Evolutionary conservation across 1,139 yeast genomes (phyloP).

Genomic region (Geotrichum reessii): DNA sequence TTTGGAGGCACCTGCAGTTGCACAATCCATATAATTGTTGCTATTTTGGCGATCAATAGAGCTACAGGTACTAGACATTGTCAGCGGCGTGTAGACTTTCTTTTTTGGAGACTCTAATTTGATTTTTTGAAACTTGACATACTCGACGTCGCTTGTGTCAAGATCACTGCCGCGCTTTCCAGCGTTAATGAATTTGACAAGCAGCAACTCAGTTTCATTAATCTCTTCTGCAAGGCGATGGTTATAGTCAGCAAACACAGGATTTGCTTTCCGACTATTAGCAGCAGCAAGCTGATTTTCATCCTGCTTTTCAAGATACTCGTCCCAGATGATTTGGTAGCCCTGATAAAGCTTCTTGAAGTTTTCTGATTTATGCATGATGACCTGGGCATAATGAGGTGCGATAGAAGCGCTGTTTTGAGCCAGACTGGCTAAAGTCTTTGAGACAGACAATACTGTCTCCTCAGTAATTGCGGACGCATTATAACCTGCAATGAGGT

Average conservation of each 20-base stretch:
- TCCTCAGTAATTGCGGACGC: slow-evolving; percentile 28
- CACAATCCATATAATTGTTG: neutral
- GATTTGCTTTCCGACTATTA: slow-evolving; percentile 8
- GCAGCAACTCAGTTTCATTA: slow-evolving; percentile 18
- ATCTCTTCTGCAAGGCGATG: slow-evolving; percentile 15
- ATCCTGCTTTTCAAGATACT: slow-evolving; percentile 15
- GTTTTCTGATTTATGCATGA: slow-evolving; percentile 24
- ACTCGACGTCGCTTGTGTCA: slow-evolving; percentile 10
- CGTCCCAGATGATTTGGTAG: slow-evolving; percentile 19
- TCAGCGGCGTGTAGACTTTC: neutral
- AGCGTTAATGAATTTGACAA: slow-evolving; percentile 17
- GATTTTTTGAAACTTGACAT: slow-evolving; percentile 7
- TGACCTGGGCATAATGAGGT: slow-evolving; percentile 23
- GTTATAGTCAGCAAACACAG: slow-evolving; percentile 16
- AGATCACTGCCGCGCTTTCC: slow-evolving; percentile 15
- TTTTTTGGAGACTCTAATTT: neutral
- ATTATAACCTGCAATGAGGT: slow-evolving; percentile 29
- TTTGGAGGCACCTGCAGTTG: neutral
- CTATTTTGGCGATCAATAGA: neutral
- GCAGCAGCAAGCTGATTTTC: slow-evolving; percentile 5
- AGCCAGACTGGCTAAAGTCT: slow-evolving; percentile 23
- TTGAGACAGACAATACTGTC: slow-evolving; percentile 24
- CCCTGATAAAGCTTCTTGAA: slow-evolving; percentile 21
- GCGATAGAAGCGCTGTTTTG: slow-evolving; percentile 18
- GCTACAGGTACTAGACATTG: neutral